These are phyloP conservation scores for Angomonas deanei DNA, from an alignment of 208 protist genomes.

Conservation along the genomic window DNA sequence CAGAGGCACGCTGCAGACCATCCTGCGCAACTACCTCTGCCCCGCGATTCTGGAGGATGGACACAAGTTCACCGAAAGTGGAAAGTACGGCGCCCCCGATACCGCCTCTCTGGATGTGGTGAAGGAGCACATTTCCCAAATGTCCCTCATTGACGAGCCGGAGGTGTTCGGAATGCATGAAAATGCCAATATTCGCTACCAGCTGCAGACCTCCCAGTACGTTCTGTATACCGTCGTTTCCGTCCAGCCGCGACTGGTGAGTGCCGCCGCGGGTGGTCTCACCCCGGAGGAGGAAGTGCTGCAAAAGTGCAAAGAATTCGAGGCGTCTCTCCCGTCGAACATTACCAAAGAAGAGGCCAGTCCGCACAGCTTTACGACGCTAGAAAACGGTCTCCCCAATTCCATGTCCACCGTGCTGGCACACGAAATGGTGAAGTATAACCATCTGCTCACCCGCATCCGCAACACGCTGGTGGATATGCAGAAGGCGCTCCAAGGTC, in stretches of 20 bases:
- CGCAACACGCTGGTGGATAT: conserved; percentile 85
- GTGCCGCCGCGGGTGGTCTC: conserved; percentile 11
- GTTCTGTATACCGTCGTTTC: conserved; percentile 89
- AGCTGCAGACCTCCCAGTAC: conserved; percentile 91
- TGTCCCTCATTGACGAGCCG: conserved; percentile 90
- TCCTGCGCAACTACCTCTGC: conserved; percentile 88
- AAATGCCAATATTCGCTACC: conserved; percentile 96
- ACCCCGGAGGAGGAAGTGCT: conserved; percentile 90
- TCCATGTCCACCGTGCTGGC: conserved; percentile 95
- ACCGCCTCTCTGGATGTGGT: conserved; percentile 49
- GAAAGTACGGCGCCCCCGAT: conserved; percentile 60
- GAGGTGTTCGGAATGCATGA: conserved; percentile 97
- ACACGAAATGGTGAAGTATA: conserved; percentile 97
- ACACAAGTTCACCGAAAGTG: conserved; percentile 82
- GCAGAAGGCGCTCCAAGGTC: conserved; percentile 93
- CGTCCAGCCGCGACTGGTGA: conserved; percentile 86
- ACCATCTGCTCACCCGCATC: conserved; percentile 92
- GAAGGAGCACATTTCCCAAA: conserved; percentile 75
- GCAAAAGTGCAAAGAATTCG: conserved; percentile 89
- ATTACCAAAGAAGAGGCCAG: conserved; percentile 82
- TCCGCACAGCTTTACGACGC: conserved; percentile 82
- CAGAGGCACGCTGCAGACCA: conserved; percentile 87
- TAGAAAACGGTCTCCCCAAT: conserved; percentile 89
- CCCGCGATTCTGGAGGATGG: conserved; percentile 76
- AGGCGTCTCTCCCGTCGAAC: conserved; percentile 54